These are phyloP conservation scores for Areca catechu DNA, from an alignment of 176 grass and related monocot species.

Conservation along the genomic window DNA sequence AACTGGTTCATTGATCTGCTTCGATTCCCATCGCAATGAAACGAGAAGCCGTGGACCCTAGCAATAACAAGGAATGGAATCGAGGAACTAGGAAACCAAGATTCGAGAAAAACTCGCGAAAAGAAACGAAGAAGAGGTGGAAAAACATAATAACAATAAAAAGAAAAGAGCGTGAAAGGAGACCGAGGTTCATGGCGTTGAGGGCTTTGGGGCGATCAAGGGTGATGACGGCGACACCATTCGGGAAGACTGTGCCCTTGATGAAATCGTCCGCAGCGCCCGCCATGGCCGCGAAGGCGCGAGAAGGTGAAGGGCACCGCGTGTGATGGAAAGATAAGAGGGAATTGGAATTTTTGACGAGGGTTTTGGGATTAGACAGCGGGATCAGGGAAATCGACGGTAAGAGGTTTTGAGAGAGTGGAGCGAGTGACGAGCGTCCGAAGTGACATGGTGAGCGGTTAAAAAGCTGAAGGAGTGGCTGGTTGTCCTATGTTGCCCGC, in stretches of 20 bases:
- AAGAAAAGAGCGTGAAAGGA: background rate
- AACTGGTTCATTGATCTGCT: too few relatives aligned
- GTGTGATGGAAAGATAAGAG: background rate
- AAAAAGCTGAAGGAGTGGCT: too few relatives aligned
- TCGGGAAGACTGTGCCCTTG: constrained; percentile 59
- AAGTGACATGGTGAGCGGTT: background rate
- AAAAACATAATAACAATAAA: too few relatives aligned
- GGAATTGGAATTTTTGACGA: constrained; percentile 8
- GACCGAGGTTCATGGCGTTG: constrained; percentile 97
- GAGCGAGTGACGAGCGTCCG: constrained; percentile 41
- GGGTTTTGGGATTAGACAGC: constrained; percentile 24
- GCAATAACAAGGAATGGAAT: too few relatives aligned
- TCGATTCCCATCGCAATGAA: too few relatives aligned
- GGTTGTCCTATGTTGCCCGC: too few relatives aligned
- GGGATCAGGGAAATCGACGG: constrained; percentile 15
- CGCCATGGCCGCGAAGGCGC: constrained; percentile 51
- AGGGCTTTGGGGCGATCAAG: constrained; percentile 98
- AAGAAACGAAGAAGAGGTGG: too few relatives aligned
- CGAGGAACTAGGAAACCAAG: too few relatives aligned
- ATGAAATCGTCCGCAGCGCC: constrained; percentile 63
- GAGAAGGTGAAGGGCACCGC: constrained; percentile 8
- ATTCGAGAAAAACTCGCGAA: too few relatives aligned
- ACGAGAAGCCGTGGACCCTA: too few relatives aligned
- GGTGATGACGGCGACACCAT: constrained; percentile 91
- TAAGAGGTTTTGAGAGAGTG: constrained; percentile 4